Evolutionary conservation across 176 grass and related monocot genomes (phyloP).

Genomic region (Canna indica): DNA sequence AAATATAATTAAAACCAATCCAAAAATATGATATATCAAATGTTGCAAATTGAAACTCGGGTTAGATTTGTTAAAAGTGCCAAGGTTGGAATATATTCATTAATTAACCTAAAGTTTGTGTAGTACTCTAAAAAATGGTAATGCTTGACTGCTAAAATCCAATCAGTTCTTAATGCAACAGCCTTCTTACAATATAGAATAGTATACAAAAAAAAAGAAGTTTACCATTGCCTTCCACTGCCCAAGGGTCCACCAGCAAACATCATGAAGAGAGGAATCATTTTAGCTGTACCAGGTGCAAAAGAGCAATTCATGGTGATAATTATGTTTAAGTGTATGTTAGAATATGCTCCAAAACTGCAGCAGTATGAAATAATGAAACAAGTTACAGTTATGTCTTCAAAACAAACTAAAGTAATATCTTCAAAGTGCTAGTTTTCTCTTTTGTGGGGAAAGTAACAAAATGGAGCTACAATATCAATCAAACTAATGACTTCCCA

Average conservation of each 20-base stretch:
- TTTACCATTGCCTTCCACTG: conserved; percentile 64
- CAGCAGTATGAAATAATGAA: not conserved
- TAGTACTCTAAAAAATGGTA: not conserved
- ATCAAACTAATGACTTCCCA: too few relatives aligned
- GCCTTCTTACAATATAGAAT: not conserved
- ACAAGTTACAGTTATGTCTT: not conserved
- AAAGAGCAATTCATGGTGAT: not conserved
- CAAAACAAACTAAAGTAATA: too few relatives aligned
- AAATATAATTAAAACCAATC: too few relatives aligned
- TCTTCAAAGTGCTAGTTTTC: too few relatives aligned
- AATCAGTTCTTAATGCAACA: not conserved
- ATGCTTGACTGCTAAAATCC: not conserved
- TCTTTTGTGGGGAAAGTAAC: too few relatives aligned
- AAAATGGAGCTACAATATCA: too few relatives aligned
- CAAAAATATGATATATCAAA: too few relatives aligned
- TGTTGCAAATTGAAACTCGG: too few relatives aligned
- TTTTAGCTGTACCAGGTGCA: conserved; percentile 60
- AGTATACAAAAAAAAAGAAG: not conserved
- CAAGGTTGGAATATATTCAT: too few relatives aligned
- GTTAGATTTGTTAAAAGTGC: too few relatives aligned
- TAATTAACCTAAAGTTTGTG: too few relatives aligned
- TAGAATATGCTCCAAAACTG: not conserved
- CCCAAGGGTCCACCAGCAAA: conserved; percentile 86
- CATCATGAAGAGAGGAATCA: conserved; percentile 97
- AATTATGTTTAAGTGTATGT: not conserved